A percentile compares a stretch with the other conserved stretches of the same genome.
phyloP scores from a whole-genome alignment of 441 rosid genomes.

The Erysimum cheiri region DNA sequence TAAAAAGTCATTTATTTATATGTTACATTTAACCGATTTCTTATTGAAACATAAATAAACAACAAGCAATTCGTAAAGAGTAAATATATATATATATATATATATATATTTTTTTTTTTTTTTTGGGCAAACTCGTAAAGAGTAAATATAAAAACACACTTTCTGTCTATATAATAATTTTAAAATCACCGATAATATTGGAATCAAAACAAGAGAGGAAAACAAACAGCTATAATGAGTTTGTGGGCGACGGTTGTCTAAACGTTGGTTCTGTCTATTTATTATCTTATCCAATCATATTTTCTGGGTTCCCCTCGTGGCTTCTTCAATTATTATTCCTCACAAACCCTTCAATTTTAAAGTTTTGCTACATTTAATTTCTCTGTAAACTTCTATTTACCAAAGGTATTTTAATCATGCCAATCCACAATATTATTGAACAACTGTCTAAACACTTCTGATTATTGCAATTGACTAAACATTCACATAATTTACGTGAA shows the following conservation, averaged over 20 bases:
- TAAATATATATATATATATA: too few relatives aligned
- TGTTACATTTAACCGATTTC: not conserved
- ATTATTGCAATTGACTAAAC: not conserved
- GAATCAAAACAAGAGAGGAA: not conserved
- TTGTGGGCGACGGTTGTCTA: slow-evolving; percentile 43
- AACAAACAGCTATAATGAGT: slow-evolving; percentile 37
- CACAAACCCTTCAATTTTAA: not conserved
- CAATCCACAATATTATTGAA: not conserved
- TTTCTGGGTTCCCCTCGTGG: slow-evolving; percentile 41
- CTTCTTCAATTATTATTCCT: slow-evolving; percentile 39
- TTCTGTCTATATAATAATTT: not conserved
- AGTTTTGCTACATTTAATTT: not conserved
- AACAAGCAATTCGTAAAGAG: not conserved
- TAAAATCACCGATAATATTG: slow-evolving; percentile 32
- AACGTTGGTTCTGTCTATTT: slow-evolving; percentile 39
- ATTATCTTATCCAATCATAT: slow-evolving; percentile 36
- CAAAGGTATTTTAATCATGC: not conserved
- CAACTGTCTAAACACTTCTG: not conserved
- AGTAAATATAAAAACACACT: not conserved
- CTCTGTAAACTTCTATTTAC: not conserved
- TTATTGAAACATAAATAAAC: not conserved
- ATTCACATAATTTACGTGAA: not conserved
- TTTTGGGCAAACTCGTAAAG: too few relatives aligned
- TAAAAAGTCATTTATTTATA: too few relatives aligned
- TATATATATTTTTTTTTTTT: too few relatives aligned